These are phyloP conservation scores for Priceomyces castillae DNA, from an alignment of 805 yeast genomes.

Conservation along the genomic window DNA sequence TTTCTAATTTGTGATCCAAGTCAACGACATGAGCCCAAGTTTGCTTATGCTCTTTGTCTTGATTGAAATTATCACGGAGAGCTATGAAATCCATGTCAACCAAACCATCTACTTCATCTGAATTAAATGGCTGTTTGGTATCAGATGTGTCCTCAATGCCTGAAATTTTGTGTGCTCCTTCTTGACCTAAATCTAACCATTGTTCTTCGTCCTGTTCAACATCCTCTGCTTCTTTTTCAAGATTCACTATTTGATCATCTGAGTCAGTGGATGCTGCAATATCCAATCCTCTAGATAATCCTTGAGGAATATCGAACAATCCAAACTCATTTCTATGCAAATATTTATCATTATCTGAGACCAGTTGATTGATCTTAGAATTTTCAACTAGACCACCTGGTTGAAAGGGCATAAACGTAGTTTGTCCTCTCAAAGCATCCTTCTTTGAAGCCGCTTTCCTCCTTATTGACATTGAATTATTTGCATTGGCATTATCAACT, in stretches of 20 bases:
- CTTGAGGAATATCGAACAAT: slow-evolving; percentile 78
- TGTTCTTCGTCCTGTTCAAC: slow-evolving; percentile 3
- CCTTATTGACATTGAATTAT: slow-evolving; percentile 69
- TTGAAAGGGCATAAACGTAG: slow-evolving; percentile 79
- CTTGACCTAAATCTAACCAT: background rate
- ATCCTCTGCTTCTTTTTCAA: slow-evolving; percentile 15
- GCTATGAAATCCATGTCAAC: slow-evolving; percentile 33
- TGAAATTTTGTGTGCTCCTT: background rate
- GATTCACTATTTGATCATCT: slow-evolving; percentile 10
- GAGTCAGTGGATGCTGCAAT: slow-evolving; percentile 13
- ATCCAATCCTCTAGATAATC: slow-evolving; percentile 69
- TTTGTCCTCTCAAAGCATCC: slow-evolving; percentile 65
- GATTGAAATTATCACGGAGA: slow-evolving; percentile 20
- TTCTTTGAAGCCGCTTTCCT: slow-evolving; percentile 62
- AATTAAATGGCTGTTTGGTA: slow-evolving; percentile 24
- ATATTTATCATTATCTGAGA: slow-evolving; percentile 32
- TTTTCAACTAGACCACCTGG: slow-evolving; percentile 73
- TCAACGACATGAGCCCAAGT: slow-evolving; percentile 97
- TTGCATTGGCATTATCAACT: slow-evolving; percentile 57
- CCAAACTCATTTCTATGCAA: slow-evolving; percentile 70
- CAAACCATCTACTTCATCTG: slow-evolving; percentile 47
- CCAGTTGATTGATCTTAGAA: slow-evolving; percentile 13
- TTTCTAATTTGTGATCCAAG: slow-evolving; percentile 73
- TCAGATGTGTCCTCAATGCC: background rate
- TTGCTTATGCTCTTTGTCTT: slow-evolving; percentile 36